Base-by-base conservation (phyloP, 805 yeast genomes). In the Wickerhamomyces strasburgensis region DNA sequence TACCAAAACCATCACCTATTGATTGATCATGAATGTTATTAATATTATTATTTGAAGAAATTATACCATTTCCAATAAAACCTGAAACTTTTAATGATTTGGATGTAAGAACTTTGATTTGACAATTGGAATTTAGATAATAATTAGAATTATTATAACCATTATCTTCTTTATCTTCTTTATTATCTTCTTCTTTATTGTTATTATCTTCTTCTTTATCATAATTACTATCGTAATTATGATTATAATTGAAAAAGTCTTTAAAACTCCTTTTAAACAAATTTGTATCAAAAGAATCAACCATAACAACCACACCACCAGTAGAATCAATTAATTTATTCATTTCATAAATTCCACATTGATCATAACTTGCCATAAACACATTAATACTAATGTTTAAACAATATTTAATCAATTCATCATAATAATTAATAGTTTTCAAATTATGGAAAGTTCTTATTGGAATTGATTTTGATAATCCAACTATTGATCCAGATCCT, bases 401-500 rank as follows among this genome's bases (percentile, higher is more conserved):
- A 80, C 79, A 35, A 73, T 70, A 27, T 88, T 81, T 38, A 21
- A 21, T 11, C 85, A 61, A 32, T 67, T 66, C 46, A 13, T 81
- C 85, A 61, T 87, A 88, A 54, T 78, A 86, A n/a, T n/a, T n/a
- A n/a, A n/a, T n/a, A n/a, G n/a, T 78, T 57, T 86, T 95, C 44
- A 93, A 85, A 60, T 90, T 98, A 55, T 84, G 85, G 64, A 90
- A 97, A 4, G 97, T 87, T 65, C 98, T 76, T 46, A 90, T 83
- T 19, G 96, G 94, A 61, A 89, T 95, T 55, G 81, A 79, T 57
- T 89, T 74, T 54, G 85, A 87, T 14, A 79, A 74, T 19, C 88
- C 84, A n/a, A 88, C 97, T 46, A 88, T 84, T 57, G 81, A 65
- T 45, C 98, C 98, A 5, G 97, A 96, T 30, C 87, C 87, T 54